A percentile compares a stretch with the other conserved stretches of the same genome.
Evolutionary conservation across 2,329 filamentous ascomycete species (phyloP).

Genomic region (Aureobasidium pullulans): DNA sequence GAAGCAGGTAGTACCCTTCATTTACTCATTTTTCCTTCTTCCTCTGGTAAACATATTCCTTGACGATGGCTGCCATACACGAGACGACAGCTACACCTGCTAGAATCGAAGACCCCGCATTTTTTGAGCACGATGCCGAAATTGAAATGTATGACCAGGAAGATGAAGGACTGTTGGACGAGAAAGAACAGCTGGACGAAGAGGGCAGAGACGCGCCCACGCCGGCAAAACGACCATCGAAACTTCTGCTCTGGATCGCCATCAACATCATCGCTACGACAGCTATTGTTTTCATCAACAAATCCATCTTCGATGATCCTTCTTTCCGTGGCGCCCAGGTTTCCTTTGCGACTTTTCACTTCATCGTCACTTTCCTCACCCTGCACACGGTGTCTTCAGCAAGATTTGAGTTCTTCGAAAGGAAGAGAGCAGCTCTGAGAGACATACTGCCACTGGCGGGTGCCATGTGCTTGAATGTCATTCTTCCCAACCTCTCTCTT

Average conservation of each 20-base stretch:
- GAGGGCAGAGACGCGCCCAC: background rate
- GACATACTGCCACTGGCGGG: slow-evolving; percentile 58
- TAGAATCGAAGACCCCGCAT: background rate
- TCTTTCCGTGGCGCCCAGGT: slow-evolving; percentile 14
- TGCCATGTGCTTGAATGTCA: slow-evolving; percentile 62
- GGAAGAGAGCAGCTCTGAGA: slow-evolving; percentile 47
- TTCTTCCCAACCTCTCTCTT: slow-evolving; percentile 60
- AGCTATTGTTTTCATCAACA: slow-evolving; percentile 17
- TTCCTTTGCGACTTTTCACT: slow-evolving; percentile 63
- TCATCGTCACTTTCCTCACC: slow-evolving; percentile 57
- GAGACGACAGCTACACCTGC: background rate
- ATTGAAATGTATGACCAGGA: background rate
- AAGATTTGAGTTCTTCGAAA: slow-evolving; percentile 51
- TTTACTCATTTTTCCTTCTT: too few relatives aligned
- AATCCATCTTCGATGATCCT: slow-evolving; percentile 16
- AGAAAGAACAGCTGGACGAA: background rate
- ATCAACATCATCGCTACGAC: slow-evolving; percentile 16
- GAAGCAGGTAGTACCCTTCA: too few relatives aligned
- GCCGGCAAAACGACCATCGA: background rate
- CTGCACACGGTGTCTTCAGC: slow-evolving; percentile 55
- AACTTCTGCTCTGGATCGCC: slow-evolving; percentile 14
- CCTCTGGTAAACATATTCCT: background rate
- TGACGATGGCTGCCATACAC: background rate
- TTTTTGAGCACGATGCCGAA: background rate
- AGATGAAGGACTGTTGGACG: background rate